A percentile compares a stretch with the other conserved stretches of the same genome.
These are phyloP conservation scores for Gonapodya prolifera DNA, from an alignment of 192 early-diverging fungal genomes.

Conservation along the genomic window DNA sequence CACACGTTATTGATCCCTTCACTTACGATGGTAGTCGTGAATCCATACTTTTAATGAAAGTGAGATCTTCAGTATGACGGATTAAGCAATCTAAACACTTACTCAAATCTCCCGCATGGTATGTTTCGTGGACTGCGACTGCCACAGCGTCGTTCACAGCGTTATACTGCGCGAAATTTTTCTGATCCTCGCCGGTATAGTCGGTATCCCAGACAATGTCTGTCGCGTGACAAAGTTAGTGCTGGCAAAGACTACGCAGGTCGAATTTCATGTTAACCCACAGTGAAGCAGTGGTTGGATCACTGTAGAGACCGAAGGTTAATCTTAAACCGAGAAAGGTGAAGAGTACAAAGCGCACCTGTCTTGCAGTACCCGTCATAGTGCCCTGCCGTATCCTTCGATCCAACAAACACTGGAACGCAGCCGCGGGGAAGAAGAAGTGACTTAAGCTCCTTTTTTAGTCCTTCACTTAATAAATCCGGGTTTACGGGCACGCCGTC, in stretches of 20 bases:
- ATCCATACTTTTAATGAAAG: conserved; percentile 31
- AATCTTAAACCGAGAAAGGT: no score
- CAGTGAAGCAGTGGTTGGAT: no score
- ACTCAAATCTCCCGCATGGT: conserved; percentile 68
- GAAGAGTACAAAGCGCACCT: no score
- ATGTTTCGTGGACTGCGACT: conserved; percentile 52
- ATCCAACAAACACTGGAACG: conserved; percentile 69
- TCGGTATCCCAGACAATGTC: conserved; percentile 74
- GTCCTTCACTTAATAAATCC: conserved; percentile 31
- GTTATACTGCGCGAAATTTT: conserved; percentile 68
- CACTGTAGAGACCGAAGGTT: no score
- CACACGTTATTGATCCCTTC: no score
- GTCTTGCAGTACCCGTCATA: conserved; percentile 98
- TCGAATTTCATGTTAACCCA: no score
- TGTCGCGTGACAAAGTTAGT: no score
- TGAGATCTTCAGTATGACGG: no score
- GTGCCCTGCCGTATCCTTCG: conserved; percentile 57
- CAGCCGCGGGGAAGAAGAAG: conserved; percentile 37
- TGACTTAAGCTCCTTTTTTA: conserved; percentile 42
- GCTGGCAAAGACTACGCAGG: no score
- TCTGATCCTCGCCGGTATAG: conserved; percentile 44
- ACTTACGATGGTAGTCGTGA: conserved; percentile 47
- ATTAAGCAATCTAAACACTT: no score
- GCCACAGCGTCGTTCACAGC: conserved; percentile 71
- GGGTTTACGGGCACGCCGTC: conserved; percentile 32